Conservation (phyloP, 805 yeast genomes). For the Wickerhamomyces sydowiorum region DNA sequence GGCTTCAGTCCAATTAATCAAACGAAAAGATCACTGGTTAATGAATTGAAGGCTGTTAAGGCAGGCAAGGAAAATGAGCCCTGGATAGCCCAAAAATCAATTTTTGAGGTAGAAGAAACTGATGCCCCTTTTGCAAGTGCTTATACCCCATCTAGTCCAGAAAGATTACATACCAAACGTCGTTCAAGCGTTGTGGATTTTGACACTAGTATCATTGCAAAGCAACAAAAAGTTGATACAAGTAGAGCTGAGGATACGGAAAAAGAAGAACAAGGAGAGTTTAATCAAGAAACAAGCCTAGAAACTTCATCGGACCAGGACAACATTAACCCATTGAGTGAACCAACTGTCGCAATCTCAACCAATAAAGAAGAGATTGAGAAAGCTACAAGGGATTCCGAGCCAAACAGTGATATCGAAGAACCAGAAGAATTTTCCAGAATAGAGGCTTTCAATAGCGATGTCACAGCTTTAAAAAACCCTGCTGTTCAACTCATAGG, state of each 20-base stretch:
- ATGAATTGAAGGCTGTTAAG: slow-evolving; percentile 2
- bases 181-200: slow-evolving; percentile 24
- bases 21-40: slow-evolving; percentile 18
- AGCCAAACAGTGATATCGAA: slow-evolving; percentile 24
- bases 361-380: neutral
- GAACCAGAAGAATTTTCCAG: slow-evolving; percentile 21
- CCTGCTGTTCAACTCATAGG: neutral
- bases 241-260: neutral
- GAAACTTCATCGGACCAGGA: neutral
- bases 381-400: slow-evolving; percentile 3
- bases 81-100: neutral
- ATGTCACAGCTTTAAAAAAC: neutral
- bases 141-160: slow-evolving; percentile 1
- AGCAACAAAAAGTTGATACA: neutral
- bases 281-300: neutral
- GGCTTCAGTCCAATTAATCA: slow-evolving; percentile 2
- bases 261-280: neutral
- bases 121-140: neutral
- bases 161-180: slow-evolving; percentile 11
- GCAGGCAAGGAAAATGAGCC: slow-evolving; percentile 2
- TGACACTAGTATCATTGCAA: slow-evolving; percentile 1
- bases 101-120: neutral
- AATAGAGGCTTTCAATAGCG: slow-evolving; percentile 13
- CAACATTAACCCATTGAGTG: neutral
- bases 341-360: too few relatives aligned